Conservation (phyloP, 2,329 filamentous ascomycete genomes). For the Clathrospora elynae region DNA sequence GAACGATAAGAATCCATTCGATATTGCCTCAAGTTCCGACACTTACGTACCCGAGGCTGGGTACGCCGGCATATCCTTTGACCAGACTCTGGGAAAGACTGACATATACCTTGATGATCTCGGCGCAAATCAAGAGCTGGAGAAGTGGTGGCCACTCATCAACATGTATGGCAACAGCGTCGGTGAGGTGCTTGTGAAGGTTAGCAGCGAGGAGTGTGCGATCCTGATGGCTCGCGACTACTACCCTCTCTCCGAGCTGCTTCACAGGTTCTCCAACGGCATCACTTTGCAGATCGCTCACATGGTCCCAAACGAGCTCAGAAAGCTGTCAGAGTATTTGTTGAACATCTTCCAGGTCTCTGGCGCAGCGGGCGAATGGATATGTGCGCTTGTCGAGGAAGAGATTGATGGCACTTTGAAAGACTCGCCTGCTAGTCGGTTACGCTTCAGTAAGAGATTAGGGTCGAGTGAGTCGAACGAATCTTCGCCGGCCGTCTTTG, state of each 20-base stretch:
- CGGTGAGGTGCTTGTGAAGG: constrained; percentile 82
- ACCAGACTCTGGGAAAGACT: constrained; percentile 69
- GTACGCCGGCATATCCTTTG: constrained; percentile 54
- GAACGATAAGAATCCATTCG: constrained; percentile 46
- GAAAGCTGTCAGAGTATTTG: constrained; percentile 80
- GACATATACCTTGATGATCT: constrained; percentile 81
- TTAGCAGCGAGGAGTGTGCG: constrained; percentile 85
- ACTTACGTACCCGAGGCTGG: constrained; percentile 48
- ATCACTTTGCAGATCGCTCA: constrained; percentile 84
- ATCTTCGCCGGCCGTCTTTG: constrained; percentile 46
- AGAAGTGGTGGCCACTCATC: constrained; percentile 82
- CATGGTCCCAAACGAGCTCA: constrained; percentile 76
- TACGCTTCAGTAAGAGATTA: constrained; percentile 72
- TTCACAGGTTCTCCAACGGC: constrained; percentile 83
- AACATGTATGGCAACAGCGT: constrained; percentile 77
- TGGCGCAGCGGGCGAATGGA: constrained; percentile 81
- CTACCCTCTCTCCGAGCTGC: constrained; percentile 75
- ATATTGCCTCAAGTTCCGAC: constrained; percentile 38
- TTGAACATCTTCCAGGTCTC: constrained; percentile 96
- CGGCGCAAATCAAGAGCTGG: constrained; percentile 75
- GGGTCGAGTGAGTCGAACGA: constrained; percentile 73
- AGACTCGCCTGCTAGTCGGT: constrained; percentile 70
- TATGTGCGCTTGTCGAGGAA: constrained; percentile 91
- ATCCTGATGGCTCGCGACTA: constrained; percentile 89
- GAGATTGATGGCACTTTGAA: constrained; percentile 93